Percentiles rank a stretch among this genome's conserved stretches.
Conservation (phyloP, 306 rosid genomes). For the Trifolium pratense region DNA sequence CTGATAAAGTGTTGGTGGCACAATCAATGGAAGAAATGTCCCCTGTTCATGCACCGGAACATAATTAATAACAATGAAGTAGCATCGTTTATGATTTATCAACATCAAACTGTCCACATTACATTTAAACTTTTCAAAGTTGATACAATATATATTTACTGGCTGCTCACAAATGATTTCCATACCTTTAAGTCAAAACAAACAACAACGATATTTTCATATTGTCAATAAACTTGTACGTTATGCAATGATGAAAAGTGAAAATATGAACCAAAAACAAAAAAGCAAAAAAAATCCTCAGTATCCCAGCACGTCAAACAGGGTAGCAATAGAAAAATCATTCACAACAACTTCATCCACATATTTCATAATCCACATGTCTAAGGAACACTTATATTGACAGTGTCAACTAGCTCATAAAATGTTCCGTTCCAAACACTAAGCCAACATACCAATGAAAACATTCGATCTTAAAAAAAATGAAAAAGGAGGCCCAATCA, state of each 20-base stretch:
- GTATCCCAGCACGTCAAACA: background rate
- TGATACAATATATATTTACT: slow-evolving; percentile 5
- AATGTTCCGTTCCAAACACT: slow-evolving; percentile 18
- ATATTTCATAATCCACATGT: slow-evolving; percentile 1
- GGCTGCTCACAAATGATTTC: slow-evolving; percentile 18
- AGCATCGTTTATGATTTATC: slow-evolving; percentile 15
- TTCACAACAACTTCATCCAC: background rate
- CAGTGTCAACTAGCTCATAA: slow-evolving; percentile 6
- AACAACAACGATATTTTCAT: slow-evolving; percentile 8
- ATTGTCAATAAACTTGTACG: slow-evolving; percentile 17
- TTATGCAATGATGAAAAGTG: slow-evolving; percentile 29
- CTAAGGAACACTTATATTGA: slow-evolving; percentile 26
- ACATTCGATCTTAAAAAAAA: slow-evolving; percentile 10
- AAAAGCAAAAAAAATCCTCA: too few species aligned
- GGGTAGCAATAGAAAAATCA: too few species aligned
- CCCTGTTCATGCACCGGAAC: slow-evolving; percentile 64
- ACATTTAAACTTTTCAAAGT: slow-evolving; percentile 22
- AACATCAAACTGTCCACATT: slow-evolving; percentile 18
- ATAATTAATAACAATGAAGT: slow-evolving; percentile 18
- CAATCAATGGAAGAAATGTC: slow-evolving; percentile 81
- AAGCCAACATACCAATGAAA: slow-evolving; percentile 25
- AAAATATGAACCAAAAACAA: slow-evolving; percentile 7
- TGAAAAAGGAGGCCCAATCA: slow-evolving; percentile 16
- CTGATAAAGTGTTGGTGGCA: slow-evolving; percentile 85
- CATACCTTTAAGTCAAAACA: slow-evolving; percentile 11